phyloP scores from a whole-genome alignment of 116 monocot species.

The Papilionanthe hybrid region DNA sequence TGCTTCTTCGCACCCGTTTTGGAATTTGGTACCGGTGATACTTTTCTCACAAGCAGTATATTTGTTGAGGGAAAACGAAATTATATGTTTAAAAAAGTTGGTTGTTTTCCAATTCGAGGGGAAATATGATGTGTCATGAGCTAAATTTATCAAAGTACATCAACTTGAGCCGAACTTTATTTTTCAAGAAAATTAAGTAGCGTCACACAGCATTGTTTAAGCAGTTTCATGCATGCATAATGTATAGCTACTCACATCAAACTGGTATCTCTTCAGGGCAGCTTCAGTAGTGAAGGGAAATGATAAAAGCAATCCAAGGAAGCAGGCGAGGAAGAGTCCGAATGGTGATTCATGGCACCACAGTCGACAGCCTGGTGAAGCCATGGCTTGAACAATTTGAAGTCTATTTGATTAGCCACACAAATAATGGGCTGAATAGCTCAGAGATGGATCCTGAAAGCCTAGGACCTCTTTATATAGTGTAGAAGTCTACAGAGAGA shows the following conservation, averaged over 20 bases:
- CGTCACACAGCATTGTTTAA: too few species aligned
- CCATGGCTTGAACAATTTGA: constrained; percentile 5
- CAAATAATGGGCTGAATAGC: not conserved
- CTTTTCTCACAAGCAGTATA: too few species aligned
- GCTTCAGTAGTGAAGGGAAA: constrained; percentile 24
- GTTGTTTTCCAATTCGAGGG: too few species aligned
- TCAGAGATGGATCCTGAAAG: not conserved
- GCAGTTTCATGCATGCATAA: too few species aligned
- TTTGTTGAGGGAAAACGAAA: too few species aligned
- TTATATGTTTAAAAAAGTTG: too few species aligned
- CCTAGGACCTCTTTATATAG: constrained; percentile 1
- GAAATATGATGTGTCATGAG: too few species aligned
- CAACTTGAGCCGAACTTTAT: too few species aligned
- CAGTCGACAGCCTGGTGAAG: not conserved
- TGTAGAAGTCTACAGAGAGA: not conserved
- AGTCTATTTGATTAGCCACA: not conserved
- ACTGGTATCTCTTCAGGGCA: constrained; percentile 46
- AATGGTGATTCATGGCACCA: not conserved
- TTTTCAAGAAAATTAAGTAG: too few species aligned
- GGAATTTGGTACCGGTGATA: too few species aligned
- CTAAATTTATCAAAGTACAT: too few species aligned
- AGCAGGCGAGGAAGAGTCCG: constrained; percentile 13
- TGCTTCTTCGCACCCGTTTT: too few species aligned
- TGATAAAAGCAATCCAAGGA: constrained; percentile 8
- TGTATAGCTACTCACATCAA: constrained; percentile 39